Conservation (phyloP, 2,329 filamentous ascomycete species). For the Aphanocladium album region DNA sequence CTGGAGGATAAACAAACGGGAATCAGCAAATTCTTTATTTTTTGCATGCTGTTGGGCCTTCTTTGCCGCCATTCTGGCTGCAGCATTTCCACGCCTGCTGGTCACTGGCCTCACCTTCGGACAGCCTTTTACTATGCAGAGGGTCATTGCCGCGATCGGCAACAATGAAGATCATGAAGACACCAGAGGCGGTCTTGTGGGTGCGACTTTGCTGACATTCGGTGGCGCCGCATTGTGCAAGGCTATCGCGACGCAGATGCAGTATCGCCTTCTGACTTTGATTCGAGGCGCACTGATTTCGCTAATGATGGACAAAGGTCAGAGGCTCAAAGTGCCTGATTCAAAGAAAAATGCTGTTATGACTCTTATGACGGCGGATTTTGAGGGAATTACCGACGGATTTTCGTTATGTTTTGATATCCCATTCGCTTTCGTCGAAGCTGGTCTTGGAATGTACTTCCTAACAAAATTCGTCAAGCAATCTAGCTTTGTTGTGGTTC, state of each 20-base stretch:
- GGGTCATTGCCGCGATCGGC: conserved; percentile 12
- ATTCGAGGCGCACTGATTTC: neutral
- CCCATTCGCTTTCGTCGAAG: neutral
- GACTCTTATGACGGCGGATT: neutral
- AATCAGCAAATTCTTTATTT: neutral
- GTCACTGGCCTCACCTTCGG: neutral
- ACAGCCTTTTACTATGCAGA: neutral
- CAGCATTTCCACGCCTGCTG: neutral
- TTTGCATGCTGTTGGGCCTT: conserved; percentile 17
- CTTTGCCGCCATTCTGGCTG: neutral
- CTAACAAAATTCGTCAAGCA: neutral
- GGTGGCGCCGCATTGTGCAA: neutral
- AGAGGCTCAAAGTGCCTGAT: neutral
- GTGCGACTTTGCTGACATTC: neutral
- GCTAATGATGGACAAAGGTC: neutral
- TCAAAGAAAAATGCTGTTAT: neutral
- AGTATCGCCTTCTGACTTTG: neutral
- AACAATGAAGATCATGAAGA: conserved; percentile 15
- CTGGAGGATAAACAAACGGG: neutral
- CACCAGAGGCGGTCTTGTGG: neutral
- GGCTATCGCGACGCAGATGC: neutral
- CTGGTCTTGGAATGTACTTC: neutral
- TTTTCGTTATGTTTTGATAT: neutral
- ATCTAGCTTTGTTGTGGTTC: neutral
- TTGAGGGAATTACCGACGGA: neutral